A percentile compares a stretch with the other conserved stretches of the same genome.
Evolutionary conservation across 78 protist genomes (phyloP).

Genomic region (Tieghemostelium lacteum): DNA sequence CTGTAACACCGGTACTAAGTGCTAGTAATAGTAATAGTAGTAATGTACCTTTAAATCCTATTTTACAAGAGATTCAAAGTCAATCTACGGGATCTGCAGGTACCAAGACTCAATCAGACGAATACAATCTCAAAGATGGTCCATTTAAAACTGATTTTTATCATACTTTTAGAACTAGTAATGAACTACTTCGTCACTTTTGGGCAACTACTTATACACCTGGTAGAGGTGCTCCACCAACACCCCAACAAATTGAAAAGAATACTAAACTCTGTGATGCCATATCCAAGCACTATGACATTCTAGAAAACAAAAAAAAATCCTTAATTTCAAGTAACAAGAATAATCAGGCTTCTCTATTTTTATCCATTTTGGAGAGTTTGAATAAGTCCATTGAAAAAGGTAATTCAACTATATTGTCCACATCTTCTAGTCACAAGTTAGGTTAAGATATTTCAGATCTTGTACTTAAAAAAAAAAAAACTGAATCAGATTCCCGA

Average conservation of each 20-base stretch:
- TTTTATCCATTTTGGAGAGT: slow-evolving; percentile 8
- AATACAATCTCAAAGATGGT: background rate
- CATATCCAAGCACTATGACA: background rate
- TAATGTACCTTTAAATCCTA: background rate
- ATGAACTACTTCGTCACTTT: slow-evolving; percentile 58
- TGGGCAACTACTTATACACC: slow-evolving; percentile 42
- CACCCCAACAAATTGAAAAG: slow-evolving; percentile 27
- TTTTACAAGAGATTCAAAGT: background rate
- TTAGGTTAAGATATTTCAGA: too few relatives aligned
- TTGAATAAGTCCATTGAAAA: slow-evolving; percentile 35
- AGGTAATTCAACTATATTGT: background rate
- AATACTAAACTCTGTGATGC: background rate
- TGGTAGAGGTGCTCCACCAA: slow-evolving; percentile 54
- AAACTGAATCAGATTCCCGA: too few relatives aligned
- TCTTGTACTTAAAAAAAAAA: too few relatives aligned
- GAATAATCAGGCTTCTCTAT: slow-evolving; percentile 11
- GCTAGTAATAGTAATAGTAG: background rate
- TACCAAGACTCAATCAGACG: background rate
- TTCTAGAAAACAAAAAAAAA: background rate
- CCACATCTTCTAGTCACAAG: too few relatives aligned
- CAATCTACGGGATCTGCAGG: background rate
- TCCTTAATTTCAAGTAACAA: background rate
- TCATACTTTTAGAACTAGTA: slow-evolving; percentile 2
- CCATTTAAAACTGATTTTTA: slow-evolving; percentile 25
- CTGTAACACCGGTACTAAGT: background rate